A percentile compares a stretch with the other conserved stretches of the same genome.
phyloP scores from a whole-genome alignment of 208 protist genomes.

The Leishmania major region DNA sequence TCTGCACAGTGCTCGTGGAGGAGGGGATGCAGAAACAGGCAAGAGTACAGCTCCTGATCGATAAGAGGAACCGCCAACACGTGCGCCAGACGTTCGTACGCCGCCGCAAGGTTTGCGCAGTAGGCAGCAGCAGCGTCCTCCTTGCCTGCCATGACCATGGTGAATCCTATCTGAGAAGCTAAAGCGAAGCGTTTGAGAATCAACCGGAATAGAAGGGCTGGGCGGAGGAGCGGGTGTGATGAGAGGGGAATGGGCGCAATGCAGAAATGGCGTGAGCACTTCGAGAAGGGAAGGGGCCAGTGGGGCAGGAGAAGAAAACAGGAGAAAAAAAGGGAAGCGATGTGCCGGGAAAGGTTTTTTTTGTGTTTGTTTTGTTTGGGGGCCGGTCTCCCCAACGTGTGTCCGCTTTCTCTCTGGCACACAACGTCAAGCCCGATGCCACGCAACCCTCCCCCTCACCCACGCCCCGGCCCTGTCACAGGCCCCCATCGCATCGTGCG shows the following conservation, averaged over 20 bases:
- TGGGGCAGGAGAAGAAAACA: not conserved
- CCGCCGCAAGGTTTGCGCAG: slow-evolving; percentile 14
- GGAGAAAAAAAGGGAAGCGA: not conserved
- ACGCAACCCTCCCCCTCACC: not conserved
- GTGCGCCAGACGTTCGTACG: slow-evolving; percentile 29
- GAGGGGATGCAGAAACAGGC: slow-evolving; percentile 35
- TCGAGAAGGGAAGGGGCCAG: not conserved
- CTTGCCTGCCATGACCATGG: not conserved
- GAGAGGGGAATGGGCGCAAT: not conserved
- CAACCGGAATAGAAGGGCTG: not conserved
- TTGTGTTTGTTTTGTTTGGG: too few relatives aligned
- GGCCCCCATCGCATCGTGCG: not conserved
- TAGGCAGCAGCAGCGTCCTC: slow-evolving; percentile 11
- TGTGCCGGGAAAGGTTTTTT: not conserved
- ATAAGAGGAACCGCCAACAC: slow-evolving; percentile 35
- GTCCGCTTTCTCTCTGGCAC: not conserved
- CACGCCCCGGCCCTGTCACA: not conserved
- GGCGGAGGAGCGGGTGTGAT: not conserved
- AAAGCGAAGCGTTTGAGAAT: not conserved
- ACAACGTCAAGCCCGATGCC: not conserved
- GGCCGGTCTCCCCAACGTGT: not conserved
- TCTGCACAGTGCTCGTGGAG: slow-evolving; percentile 11
- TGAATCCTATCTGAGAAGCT: not conserved
- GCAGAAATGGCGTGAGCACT: not conserved
- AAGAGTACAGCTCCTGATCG: slow-evolving; percentile 39